Evolutionary conservation across 805 yeast species (phyloP).

Genomic region (Hanseniaspora guilliermondii): DNA sequence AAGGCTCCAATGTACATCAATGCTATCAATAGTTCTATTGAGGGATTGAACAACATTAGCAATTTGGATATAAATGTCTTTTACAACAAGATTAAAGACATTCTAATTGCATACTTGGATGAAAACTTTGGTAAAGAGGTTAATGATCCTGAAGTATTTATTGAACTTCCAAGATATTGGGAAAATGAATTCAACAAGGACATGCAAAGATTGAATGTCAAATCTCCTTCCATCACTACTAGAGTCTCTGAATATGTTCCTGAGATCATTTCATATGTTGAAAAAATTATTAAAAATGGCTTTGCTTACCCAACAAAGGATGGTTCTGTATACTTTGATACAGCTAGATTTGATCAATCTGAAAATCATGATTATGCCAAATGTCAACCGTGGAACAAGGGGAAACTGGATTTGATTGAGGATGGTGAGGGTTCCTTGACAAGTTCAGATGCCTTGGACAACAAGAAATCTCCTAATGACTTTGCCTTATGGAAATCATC

Average conservation of each 20-base stretch:
- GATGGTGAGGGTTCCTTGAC: constrained; percentile 91
- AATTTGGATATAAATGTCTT: constrained; percentile 32
- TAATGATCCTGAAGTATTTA: constrained; percentile 74
- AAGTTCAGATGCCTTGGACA: constrained; percentile 30
- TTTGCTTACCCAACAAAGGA: constrained; percentile 73
- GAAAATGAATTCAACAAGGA: constrained; percentile 74
- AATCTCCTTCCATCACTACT: constrained; percentile 75
- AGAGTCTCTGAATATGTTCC: constrained; percentile 94
- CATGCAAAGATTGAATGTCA: constrained; percentile 73
- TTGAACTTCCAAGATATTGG: constrained; percentile 77
- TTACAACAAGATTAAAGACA: constrained; percentile 46
- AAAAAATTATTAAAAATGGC: constrained; percentile 61
- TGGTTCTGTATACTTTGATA: constrained; percentile 95
- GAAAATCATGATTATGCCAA: constrained; percentile 80
- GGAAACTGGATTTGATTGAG: constrained; percentile 66
- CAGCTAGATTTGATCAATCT: constrained; percentile 60
- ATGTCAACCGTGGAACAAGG: constrained; percentile 96
- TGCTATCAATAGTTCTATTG: constrained; percentile 48
- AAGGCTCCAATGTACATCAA: constrained; percentile 74
- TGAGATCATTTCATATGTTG: constrained; percentile 72
- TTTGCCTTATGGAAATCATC: constrained; percentile 96
- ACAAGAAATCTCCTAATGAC: constrained; percentile 67
- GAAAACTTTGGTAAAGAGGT: constrained; percentile 58
- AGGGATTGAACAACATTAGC: constrained; percentile 18
- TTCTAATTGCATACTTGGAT: constrained; percentile 64